Evolutionary conservation across 75 land plant genomes (phyloP), one percentile per base, ranked within the genome.

Genomic region (Selaginella tamariscina): DNA sequence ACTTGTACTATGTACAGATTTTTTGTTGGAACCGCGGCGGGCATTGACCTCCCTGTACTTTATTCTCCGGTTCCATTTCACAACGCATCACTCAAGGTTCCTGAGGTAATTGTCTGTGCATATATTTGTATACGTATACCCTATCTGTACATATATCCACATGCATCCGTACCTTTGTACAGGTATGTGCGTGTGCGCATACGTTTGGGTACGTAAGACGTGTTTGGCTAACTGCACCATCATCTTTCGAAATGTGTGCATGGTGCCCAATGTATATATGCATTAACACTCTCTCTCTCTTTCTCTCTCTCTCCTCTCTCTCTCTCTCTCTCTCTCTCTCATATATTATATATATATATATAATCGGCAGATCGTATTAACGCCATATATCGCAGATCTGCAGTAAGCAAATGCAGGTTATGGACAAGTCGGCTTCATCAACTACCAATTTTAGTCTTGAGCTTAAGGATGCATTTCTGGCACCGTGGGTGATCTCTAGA

Each of bases 1-100:
- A 8, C 32, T 32, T 0, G 15, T 0, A 49, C 18, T 27, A 76
- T 65, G 33, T 31, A 26, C 82, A 92, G 98, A 70, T 78, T 76
- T 55, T 78, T 89, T 30, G 54, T 86, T 31, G 69, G 74, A 54
- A 77, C 79, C 31, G 73, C 85, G 63, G 70, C 75, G 55, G 77
- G 68, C 27, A 39, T 60, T 56, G 98, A 92, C 82, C 89, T 89
- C 68, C 98, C 98, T 62, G 66, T 78, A 15, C 68, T 92, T 23
- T 86, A 77, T 80, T 75, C 98, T 2, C 95, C 94, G 56, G 80
- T 83, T 29, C 80, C 85, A 32, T 90, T 90, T 65, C 74, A 81
- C 31, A 85, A 87, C 82, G 87, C 92, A 20, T 75, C 91, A 54
- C 68, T 85, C 66, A 73, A 60, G 57, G 39, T 72, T 56, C 86